A percentile compares a stretch with the other conserved stretches of the same genome.
Evolutionary conservation across 345 rosid genomes (phyloP).

Genomic region (Clarkia xantiana): DNA sequence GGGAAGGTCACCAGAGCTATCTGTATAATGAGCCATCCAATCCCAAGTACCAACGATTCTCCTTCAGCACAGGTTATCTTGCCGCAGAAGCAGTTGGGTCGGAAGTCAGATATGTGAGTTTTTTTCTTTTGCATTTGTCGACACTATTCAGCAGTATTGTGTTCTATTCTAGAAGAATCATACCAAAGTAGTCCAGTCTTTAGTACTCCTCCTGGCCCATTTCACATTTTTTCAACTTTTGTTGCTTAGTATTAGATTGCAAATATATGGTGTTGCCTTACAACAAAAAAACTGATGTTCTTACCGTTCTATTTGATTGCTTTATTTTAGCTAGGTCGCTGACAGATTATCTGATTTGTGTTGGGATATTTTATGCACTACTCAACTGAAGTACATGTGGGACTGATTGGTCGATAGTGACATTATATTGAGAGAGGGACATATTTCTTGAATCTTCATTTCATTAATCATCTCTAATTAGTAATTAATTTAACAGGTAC

Average conservation of each 20-base stretch:
- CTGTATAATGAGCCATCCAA: constrained; percentile 90
- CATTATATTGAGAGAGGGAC: neutral
- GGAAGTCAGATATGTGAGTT: constrained; percentile 72
- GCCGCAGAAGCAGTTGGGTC: constrained; percentile 94
- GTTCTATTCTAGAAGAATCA: no score
- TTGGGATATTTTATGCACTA: no score
- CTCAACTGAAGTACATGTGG: neutral
- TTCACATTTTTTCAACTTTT: no score
- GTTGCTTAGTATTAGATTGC: no score
- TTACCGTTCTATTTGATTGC: neutral
- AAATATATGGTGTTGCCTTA: no score
- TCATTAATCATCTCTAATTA: neutral
- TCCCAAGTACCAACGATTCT: constrained; percentile 78
- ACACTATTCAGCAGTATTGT: no score
- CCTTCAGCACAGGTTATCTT: constrained; percentile 87
- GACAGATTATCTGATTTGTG: no score
- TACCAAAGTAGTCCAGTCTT: no score
- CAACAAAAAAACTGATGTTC: neutral
- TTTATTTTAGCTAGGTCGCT: neutral
- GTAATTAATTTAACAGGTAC: constrained; percentile 35
- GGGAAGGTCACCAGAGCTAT: constrained; percentile 88
- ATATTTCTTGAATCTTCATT: neutral
- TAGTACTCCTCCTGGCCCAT: no score
- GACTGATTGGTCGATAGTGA: neutral
- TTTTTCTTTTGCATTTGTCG: neutral